Percentiles rank a stretch among this genome's conserved stretches.
Evolutionary conservation across 2,329 filamentous ascomycete species (phyloP).

Genomic region (Microsporum ferrugineum): DNA sequence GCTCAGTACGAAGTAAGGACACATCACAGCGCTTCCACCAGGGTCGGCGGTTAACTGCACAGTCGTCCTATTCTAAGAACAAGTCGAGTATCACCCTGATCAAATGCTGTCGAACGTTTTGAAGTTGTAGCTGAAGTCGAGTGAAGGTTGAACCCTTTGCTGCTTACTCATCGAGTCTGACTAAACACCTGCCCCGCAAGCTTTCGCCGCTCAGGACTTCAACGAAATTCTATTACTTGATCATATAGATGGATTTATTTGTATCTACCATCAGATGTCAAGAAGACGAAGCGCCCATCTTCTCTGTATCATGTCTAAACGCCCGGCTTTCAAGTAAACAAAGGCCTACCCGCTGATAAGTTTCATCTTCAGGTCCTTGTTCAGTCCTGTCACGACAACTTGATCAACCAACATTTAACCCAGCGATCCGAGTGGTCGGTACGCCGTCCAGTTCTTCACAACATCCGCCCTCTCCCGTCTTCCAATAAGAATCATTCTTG

Average conservation of each 20-base stretch:
- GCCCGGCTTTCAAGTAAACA: not conserved
- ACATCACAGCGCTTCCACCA: not conserved
- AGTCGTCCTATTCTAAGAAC: not conserved
- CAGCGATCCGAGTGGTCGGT: not conserved
- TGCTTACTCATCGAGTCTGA: not conserved
- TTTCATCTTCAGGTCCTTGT: not conserved
- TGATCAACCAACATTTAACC: conserved; percentile 3
- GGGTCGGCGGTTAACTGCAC: not conserved
- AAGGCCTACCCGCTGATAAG: not conserved
- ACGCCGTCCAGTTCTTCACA: not conserved
- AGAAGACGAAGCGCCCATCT: not conserved
- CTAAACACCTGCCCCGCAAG: not conserved
- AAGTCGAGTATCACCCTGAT: not conserved
- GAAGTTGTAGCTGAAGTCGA: not conserved
- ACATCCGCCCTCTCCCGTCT: not conserved
- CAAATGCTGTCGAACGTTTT: not conserved
- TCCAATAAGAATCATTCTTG: not conserved
- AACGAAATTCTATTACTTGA: not conserved
- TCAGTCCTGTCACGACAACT: not conserved
- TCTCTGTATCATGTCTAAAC: not conserved
- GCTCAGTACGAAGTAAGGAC: not conserved
- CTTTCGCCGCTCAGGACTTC: not conserved
- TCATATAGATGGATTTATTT: not conserved
- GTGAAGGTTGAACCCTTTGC: not conserved
- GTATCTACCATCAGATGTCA: not conserved